Percentiles rank a stretch among this genome's conserved stretches.
phyloP scores from a whole-genome alignment of 148 eudicot species.

The Polygonum aviculare region DNA sequence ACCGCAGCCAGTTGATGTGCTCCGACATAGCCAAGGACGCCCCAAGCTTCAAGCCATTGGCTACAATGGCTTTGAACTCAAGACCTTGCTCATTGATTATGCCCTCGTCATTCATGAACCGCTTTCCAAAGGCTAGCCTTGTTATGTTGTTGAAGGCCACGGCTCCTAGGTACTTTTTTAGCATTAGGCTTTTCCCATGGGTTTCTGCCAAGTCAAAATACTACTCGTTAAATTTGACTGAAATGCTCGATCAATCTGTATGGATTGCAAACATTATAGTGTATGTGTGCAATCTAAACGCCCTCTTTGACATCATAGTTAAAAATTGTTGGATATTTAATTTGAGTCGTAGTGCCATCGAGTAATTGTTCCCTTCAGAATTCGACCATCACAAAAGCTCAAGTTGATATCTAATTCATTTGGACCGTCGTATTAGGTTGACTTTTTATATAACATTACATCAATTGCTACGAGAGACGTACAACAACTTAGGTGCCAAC shows the following conservation, averaged over 20 bases:
- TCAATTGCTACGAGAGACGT: background rate
- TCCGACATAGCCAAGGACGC: slow-evolving; percentile 46
- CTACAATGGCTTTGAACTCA: slow-evolving; percentile 61
- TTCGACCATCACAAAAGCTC: background rate
- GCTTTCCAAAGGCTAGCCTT: slow-evolving; percentile 33
- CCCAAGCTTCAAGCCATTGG: slow-evolving; percentile 41
- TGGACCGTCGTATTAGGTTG: background rate
- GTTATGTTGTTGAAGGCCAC: slow-evolving; percentile 40
- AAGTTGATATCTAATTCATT: background rate
- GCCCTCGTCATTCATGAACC: slow-evolving; percentile 51
- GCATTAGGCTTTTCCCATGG: slow-evolving; percentile 20
- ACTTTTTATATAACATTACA: background rate
- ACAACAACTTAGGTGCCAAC: background rate
- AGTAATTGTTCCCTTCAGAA: background rate
- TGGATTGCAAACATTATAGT: too few species aligned
- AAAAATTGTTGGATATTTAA: too few species aligned
- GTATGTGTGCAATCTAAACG: too few species aligned
- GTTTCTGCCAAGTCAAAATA: slow-evolving; percentile 18
- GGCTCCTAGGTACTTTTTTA: slow-evolving; percentile 25
- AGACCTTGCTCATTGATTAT: slow-evolving; percentile 58
- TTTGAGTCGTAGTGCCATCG: background rate
- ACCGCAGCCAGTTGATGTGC: slow-evolving; percentile 61
- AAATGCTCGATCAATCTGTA: too few species aligned
- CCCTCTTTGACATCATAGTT: too few species aligned
- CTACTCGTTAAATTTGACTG: background rate